Evolutionary conservation across 1,139 yeast species (phyloP).

Genomic region (Hyphopichia pseudoburtonii): DNA sequence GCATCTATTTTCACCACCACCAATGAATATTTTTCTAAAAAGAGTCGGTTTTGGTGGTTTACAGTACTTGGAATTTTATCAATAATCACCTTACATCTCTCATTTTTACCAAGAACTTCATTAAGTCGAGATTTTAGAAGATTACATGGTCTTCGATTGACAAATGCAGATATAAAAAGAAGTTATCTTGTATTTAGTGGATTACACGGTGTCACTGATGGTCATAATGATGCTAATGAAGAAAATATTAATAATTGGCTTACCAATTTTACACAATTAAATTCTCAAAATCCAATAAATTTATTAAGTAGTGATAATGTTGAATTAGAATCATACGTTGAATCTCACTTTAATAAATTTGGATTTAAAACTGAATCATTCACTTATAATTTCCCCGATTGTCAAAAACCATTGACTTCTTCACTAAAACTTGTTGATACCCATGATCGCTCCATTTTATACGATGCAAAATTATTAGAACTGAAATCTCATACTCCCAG

Average conservation of each 20-base stretch:
- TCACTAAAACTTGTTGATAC: constrained; percentile 26
- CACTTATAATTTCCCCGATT: constrained; percentile 17
- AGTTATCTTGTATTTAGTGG: constrained; percentile 29
- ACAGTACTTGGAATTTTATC: constrained; percentile 55
- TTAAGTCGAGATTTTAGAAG: constrained; percentile 79
- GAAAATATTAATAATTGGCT: constrained; percentile 29
- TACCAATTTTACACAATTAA: constrained; percentile 20
- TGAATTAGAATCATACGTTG: constrained; percentile 26
- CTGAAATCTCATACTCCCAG: constrained; percentile 35
- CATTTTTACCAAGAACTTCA: constrained; percentile 86
- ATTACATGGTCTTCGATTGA: constrained; percentile 62
- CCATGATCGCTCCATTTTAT: constrained; percentile 19
- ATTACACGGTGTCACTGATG: constrained; percentile 16
- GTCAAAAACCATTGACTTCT: constrained; percentile 24
- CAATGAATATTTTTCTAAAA: constrained; percentile 14
- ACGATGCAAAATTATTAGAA: constrained; percentile 28
- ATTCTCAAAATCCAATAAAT: constrained; percentile 17
- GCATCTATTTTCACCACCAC: too few species aligned
- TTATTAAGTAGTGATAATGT: constrained; percentile 28
- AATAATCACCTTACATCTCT: constrained; percentile 58
- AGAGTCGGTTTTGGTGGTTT: constrained; percentile 51
- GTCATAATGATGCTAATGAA: constrained; percentile 27
- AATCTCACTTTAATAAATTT: constrained; percentile 23
- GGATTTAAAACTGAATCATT: constrained; percentile 26
- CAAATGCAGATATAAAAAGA: constrained; percentile 65